Conservation (phyloP, 805 yeast genomes). For the Saccharomyces eubayanus region DNA sequence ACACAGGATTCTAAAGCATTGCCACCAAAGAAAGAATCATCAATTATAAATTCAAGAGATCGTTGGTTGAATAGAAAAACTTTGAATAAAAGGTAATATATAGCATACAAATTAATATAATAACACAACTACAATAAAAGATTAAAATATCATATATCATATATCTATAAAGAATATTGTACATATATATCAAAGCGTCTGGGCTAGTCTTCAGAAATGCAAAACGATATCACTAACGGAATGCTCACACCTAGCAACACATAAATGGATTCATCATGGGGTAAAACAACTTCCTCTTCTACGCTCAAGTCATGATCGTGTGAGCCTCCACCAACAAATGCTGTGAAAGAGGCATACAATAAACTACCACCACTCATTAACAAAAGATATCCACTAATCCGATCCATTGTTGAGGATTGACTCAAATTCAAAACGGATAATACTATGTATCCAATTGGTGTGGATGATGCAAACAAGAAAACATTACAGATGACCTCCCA, state of each 20-base stretch:
- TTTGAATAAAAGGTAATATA: slow-evolving; percentile 20
- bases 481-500: slow-evolving; percentile 40
- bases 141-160: neutral
- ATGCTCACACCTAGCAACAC: slow-evolving; percentile 22
- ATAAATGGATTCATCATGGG: slow-evolving; percentile 16
- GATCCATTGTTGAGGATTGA: slow-evolving; percentile 22
- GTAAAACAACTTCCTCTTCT: neutral
- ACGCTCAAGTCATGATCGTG: slow-evolving; percentile 6
- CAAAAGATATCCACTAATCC: slow-evolving; percentile 27
- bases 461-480: slow-evolving; percentile 30
- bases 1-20: slow-evolving; percentile 8
- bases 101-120: neutral
- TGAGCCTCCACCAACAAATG: slow-evolving; percentile 20
- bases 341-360: slow-evolving; percentile 30
- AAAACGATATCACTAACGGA: slow-evolving; percentile 24
- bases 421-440: slow-evolving; percentile 21
- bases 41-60: slow-evolving; percentile 23
- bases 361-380: slow-evolving; percentile 32
- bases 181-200: neutral
- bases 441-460: slow-evolving; percentile 28
- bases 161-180: neutral
- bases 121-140: neutral
- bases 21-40: slow-evolving; percentile 27
- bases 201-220: slow-evolving; percentile 12
- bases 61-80: slow-evolving; percentile 30